These are phyloP conservation scores for Protomyces lactucae-debilis DNA, from an alignment of 1,139 yeast species.

Conservation along the genomic window DNA sequence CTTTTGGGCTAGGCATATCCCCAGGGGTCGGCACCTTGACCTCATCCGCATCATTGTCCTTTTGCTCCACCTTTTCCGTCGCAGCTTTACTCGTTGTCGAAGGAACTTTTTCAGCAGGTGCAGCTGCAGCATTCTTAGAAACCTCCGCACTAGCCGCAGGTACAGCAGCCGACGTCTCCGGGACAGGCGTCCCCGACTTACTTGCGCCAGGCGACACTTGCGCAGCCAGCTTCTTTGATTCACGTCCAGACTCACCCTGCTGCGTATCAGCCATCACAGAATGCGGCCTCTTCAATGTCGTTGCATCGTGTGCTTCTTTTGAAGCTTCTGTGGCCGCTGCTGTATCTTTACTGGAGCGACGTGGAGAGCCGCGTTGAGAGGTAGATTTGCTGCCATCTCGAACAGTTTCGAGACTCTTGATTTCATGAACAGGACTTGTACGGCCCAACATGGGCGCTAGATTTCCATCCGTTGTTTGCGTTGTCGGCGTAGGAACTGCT, in stretches of 20 bases:
- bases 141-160: not conserved
- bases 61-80: not conserved
- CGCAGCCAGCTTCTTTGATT: not conserved
- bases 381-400: constrained; percentile 13
- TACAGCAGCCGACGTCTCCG: not conserved
- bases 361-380: not conserved
- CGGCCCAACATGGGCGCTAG: constrained; percentile 26
- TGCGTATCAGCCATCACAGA: not conserved
- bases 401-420: constrained; percentile 19
- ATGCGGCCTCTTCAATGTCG: not conserved
- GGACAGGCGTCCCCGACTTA: not conserved
- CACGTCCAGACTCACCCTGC: not conserved
- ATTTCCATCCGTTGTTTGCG: constrained; percentile 1
- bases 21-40: not conserved
- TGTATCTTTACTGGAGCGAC: not conserved
- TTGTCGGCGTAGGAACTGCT: no score
- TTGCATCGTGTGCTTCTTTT: not conserved
- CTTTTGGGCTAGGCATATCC: not conserved
- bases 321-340: not conserved
- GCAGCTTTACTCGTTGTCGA: not conserved
- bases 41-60: not conserved
- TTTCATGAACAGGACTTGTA: constrained; percentile 24
- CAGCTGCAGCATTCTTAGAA: not conserved
- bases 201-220: not conserved
- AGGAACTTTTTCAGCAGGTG: not conserved